Conservation (phyloP, 495 filamentous ascomycete species). For the Penicillium angulare region DNA sequence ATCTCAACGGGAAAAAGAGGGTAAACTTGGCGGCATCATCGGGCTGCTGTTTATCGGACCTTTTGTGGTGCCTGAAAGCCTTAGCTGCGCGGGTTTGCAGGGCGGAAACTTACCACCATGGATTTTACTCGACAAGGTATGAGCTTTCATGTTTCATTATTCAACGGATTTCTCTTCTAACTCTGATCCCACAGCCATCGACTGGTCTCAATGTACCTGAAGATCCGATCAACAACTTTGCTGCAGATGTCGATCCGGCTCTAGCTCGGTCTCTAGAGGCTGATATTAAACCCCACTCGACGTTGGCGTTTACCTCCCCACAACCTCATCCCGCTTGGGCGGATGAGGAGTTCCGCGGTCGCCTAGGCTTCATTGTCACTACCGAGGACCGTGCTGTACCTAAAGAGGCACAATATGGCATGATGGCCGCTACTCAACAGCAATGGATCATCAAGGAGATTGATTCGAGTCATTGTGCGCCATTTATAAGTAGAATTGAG, state of each 20-base stretch:
- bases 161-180: neutral
- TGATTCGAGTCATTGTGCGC: constrained; percentile 23
- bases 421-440: constrained; percentile 21
- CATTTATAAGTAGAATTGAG: constrained; percentile 14
- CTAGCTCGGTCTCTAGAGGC: constrained; percentile 3
- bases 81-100: constrained; percentile 25
- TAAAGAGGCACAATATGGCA: constrained; percentile 22
- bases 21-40: constrained; percentile 25
- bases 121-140: constrained; percentile 27
- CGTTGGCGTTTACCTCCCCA: constrained; percentile 22
- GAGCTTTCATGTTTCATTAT: neutral
- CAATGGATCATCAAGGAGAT: constrained; percentile 26
- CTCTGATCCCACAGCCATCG: constrained; percentile 11
- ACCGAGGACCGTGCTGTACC: constrained; percentile 22
- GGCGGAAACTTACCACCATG: constrained; percentile 25
- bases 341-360: constrained; percentile 13
- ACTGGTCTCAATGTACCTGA: constrained; percentile 17
- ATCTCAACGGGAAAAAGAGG: constrained; percentile 14
- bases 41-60: constrained; percentile 30
- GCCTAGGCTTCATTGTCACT: constrained; percentile 25
- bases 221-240: constrained; percentile 22
- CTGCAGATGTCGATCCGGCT: constrained; percentile 21
- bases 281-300: constrained; percentile 25
- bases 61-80: constrained; percentile 25
- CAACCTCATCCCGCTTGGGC: constrained; percentile 28